Evolutionary conservation across 129 eudicot species (phyloP), one percentile per base, ranked within the genome.

Genomic region (Ambrosia trifida): DNA sequence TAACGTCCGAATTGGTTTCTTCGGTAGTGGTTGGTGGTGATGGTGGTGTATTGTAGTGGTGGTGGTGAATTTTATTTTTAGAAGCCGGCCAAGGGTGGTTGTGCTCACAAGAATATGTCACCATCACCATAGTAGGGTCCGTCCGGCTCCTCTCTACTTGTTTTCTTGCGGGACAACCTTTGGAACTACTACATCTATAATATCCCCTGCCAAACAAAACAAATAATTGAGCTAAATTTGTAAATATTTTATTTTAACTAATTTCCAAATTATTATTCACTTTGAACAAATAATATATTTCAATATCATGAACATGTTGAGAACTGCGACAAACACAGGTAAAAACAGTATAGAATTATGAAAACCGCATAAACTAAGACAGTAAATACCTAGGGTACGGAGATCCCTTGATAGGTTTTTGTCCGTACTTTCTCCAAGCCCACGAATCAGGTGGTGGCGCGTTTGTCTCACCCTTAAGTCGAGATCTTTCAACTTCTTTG

Each of bases 371-470:
- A 54, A 54, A 53, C 14, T 20, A 13, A 54, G n/a, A 54, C n/a
- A 1, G 61, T 45, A 35, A 40, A 33, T 84, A 87, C 98, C 98
- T 85, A 10, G 98, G 98, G 71, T 89, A 93, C 16, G 98, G 98
- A 70, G 98, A 93, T 47, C 98, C 98, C 70, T 93, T 93, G 85
- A 93, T 93, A 62, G 98, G 98, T 69, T 93, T 93, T 73, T 93
- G 98, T 61, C 98, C 98, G 56, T 93, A 93, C 78, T 93, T 93
- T 56, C 98, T 81, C 98, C 98, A 93, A 13, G 98, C 95, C 96
- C 98, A 93, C 7, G 96, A 87, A 89, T 93, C 98, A 11, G 92
- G 80, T 19, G 98, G 98, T 33, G 98, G 98, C 51, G 91, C 62
- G 18, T 80, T 59, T 19, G 84, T 90, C 73, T 89, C 96, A 0